Base-by-base conservation (phyloP, 202 grass and related monocot genomes). In the Schoenoplectus tabernaemontani region DNA sequence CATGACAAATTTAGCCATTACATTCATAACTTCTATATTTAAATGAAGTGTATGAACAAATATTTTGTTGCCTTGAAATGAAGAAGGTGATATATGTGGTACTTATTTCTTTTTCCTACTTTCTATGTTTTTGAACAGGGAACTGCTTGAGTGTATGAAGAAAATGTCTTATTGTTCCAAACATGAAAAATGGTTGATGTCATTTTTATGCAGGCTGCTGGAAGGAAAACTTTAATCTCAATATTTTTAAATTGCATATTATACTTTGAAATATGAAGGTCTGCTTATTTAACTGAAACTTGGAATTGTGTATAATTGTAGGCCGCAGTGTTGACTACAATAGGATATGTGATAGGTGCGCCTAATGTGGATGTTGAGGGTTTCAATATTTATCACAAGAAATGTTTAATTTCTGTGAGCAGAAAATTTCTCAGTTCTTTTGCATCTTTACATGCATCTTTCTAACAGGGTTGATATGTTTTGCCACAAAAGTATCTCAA, bases 331-430 rank as follows among this genome's bases (percentile, higher is more conserved):
- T 80, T 94, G 36, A 98, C 95, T 22, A 98, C 95, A 54, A 87
- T 98, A 58, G 95, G 95, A 47, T 98, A 90, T 90, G 81, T 92
- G 47, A 93, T 92, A 89, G 95, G 95, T 75, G 91, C 95, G 77
- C 95, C 95, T 50, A 84, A 92, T 20, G 82, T 93, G 80, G 92
- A 94, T 86, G 89, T 98, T 57, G 91, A 98, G 79, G 95, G 95
- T 47, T 98, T 90, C 77, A 98, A 98, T 64, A 86, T 98, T 51
- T 98, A 98, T 76, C 95, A 98, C 88, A 98, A 94, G 80, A 98
- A 98, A 76, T 88, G 95, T 64, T 82, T 98, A 79, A 98, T 98
- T 87, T 76, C 68, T 88, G 95, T 98, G 78, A 92, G 89, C 70
- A 30, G 51, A 71, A 58, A 74, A 60, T 57, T 56, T 54, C 75